Conservation (phyloP, 2,329 filamentous ascomycete species). For the Arthrobotrys sphaeroides region DNA sequence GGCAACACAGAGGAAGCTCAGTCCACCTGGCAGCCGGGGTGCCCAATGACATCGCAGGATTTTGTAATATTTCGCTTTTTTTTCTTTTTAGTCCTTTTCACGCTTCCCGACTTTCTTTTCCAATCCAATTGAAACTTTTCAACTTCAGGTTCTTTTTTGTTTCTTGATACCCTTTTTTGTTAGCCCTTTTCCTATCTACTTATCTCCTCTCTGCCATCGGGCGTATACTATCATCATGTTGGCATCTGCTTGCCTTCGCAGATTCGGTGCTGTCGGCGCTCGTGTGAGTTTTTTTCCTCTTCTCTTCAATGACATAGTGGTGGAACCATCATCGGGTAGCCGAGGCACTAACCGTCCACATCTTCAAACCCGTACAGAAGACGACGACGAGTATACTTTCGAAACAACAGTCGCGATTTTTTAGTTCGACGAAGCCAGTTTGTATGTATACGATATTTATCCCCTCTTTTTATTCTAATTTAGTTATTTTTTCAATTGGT, state of each 20-base stretch:
- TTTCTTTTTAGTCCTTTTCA: no score
- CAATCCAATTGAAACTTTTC: constrained; percentile 6
- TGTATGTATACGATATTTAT: constrained; percentile 70
- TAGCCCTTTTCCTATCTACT: no score
- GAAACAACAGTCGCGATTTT: constrained; percentile 75
- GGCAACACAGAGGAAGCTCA: constrained; percentile 46
- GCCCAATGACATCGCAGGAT: constrained; percentile 53
- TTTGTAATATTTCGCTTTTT: constrained; percentile 50
- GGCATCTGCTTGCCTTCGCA: constrained; percentile 53
- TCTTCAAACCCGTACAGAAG: constrained; percentile 12
- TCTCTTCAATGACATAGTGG: constrained; percentile 26
- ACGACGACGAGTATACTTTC: constrained; percentile 68
- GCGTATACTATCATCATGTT: constrained; percentile 25
- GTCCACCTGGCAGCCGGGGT: constrained; percentile 42
- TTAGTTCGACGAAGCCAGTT: constrained; percentile 85
- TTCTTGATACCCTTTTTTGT: constrained; percentile 55
- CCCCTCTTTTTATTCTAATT: not conserved
- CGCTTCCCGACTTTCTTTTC: not conserved
- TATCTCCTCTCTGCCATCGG: constrained; percentile 21
- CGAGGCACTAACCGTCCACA: constrained; percentile 39
- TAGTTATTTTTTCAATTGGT: constrained; percentile 49
- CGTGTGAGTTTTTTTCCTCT: constrained; percentile 53
- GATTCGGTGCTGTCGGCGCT: constrained; percentile 47
- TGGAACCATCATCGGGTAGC: constrained; percentile 36
- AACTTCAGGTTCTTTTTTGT: constrained; percentile 9